Evolutionary conservation across 2,329 filamentous ascomycete species (phyloP).

Genomic region (Fusarium sambucinum): DNA sequence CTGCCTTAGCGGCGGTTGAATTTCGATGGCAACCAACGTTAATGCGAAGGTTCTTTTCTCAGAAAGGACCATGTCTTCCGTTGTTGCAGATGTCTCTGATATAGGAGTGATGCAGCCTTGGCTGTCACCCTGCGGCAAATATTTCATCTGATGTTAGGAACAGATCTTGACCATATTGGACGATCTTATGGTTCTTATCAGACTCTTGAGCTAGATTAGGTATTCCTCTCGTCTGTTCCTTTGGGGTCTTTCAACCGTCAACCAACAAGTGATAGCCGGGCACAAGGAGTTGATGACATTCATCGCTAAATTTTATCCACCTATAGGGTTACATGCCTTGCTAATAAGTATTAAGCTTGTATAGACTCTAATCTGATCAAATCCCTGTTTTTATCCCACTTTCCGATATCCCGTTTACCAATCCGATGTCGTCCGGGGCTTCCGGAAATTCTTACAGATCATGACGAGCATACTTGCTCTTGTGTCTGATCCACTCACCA

Average conservation of each 20-base stretch:
- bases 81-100: not conserved
- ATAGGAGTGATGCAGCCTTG: not conserved
- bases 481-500: not conserved
- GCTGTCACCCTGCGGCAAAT: not conserved
- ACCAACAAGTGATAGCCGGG: not conserved
- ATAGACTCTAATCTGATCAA: not conserved
- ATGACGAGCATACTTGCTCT: not conserved
- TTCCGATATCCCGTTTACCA: not conserved
- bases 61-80: not conserved
- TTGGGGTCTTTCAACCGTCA: not conserved
- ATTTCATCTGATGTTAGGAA: slow-evolving; percentile 1
- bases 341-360: not conserved
- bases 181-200: slow-evolving; percentile 6
- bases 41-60: not conserved
- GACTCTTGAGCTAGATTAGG: not conserved
- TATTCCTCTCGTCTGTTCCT: not conserved
- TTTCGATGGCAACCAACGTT: not conserved
- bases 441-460: not conserved
- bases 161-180: not conserved
- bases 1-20: slow-evolving; percentile 2
- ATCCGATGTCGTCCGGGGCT: not conserved
- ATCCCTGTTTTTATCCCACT: not conserved
- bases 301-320: not conserved
- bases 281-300: not conserved
- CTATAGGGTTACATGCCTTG: not conserved